A percentile compares a stretch with the other conserved stretches of the same genome.
Evolutionary conservation across 805 yeast species (phyloP).

Genomic region (Metschnikowia henanensis): DNA sequence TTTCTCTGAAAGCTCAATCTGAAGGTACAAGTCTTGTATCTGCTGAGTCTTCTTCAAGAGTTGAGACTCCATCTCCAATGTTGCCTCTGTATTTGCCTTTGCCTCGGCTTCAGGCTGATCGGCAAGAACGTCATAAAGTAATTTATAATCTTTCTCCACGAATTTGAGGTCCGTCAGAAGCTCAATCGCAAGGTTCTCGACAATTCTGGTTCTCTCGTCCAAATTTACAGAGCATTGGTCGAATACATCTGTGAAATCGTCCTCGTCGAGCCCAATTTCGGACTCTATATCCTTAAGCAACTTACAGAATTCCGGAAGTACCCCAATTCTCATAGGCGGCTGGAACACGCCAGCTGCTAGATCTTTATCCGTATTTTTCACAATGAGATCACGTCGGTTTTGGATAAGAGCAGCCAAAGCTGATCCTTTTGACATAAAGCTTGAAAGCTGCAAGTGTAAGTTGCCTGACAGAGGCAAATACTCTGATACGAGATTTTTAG

Average conservation of each 20-base stretch:
- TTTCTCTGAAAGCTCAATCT: constrained; percentile 44
- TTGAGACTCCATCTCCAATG: constrained; percentile 3
- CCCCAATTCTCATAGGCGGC: background rate
- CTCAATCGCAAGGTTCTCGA: background rate
- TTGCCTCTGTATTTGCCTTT: background rate
- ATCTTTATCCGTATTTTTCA: background rate
- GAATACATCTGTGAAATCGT: background rate
- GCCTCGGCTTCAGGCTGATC: background rate
- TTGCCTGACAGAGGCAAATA: background rate
- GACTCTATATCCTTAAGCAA: constrained; percentile 2
- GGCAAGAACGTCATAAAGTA: background rate
- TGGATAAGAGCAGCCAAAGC: background rate
- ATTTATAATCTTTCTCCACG: background rate
- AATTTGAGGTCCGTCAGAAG: background rate
- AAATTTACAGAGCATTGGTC: background rate
- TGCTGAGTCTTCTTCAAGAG: constrained; percentile 14
- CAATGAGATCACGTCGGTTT: background rate
- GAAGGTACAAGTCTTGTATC: constrained; percentile 46
- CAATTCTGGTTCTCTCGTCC: too few species aligned
- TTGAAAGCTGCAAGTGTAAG: background rate
- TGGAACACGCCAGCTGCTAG: background rate
- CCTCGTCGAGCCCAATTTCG: constrained; percentile 6
- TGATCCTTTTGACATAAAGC: background rate
- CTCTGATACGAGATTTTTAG: background rate
- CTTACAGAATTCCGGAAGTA: background rate